Evolutionary conservation across 345 rosid genomes (phyloP).

Genomic region (Sisymbrium irio): DNA sequence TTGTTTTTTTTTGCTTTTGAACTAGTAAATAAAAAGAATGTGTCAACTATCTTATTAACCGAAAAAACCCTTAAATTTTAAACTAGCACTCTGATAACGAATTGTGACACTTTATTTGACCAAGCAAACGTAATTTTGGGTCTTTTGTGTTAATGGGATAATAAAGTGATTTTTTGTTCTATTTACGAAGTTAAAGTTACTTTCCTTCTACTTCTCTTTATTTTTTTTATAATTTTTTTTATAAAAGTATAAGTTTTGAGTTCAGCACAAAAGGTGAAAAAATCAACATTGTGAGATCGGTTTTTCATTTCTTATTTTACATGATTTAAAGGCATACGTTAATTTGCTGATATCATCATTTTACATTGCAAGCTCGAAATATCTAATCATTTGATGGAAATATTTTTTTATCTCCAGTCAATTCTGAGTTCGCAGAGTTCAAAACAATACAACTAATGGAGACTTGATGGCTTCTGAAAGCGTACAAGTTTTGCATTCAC

Average conservation of each 20-base stretch:
- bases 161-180: neutral
- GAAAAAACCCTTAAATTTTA: neutral
- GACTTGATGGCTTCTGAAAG: neutral
- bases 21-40: neutral
- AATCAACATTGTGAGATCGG: neutral
- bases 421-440: slow-evolving; percentile 30
- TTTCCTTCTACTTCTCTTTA: neutral
- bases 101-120: neutral
- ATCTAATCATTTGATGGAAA: neutral
- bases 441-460: slow-evolving; percentile 17
- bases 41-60: neutral
- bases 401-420: slow-evolving; percentile 16
- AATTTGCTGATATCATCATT: neutral
- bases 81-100: neutral
- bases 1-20: neutral
- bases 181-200: neutral
- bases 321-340: neutral
- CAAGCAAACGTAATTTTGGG: neutral
- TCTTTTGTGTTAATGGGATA: neutral
- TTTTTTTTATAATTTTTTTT: too few relatives aligned
- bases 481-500: neutral
- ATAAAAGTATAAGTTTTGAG: neutral
- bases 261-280: neutral
- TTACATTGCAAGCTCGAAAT: neutral
- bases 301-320: neutral